These are phyloP conservation scores for Quercus gilva DNA, from an alignment of 306 rosid species.

Conservation along the genomic window DNA sequence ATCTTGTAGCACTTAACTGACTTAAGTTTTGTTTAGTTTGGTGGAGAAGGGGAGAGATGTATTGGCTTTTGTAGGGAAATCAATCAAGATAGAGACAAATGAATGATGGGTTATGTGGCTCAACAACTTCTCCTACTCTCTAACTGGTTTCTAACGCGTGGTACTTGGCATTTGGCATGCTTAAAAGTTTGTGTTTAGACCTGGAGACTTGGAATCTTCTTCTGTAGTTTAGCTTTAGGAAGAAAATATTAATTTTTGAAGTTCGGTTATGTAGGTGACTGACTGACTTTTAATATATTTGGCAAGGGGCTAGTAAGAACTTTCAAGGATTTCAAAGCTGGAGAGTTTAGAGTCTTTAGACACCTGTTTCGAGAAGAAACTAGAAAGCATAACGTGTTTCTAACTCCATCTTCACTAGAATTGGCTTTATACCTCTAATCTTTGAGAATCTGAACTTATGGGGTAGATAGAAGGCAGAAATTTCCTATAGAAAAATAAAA, in stretches of 20 bases:
- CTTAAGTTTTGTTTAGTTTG: background rate
- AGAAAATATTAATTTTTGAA: background rate
- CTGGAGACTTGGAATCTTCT: constrained; percentile 5
- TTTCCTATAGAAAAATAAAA: background rate
- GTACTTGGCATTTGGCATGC: constrained; percentile 6
- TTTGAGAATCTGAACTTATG: background rate
- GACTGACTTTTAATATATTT: constrained; percentile 13
- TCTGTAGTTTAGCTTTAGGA: background rate
- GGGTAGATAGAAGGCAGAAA: background rate
- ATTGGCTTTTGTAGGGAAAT: constrained; percentile 39
- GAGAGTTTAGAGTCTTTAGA: background rate
- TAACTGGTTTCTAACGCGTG: background rate
- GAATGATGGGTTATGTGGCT: constrained; percentile 37
- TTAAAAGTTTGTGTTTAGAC: constrained; percentile 16
- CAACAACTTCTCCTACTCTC: constrained; percentile 55
- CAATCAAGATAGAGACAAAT: constrained; percentile 39
- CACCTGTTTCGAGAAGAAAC: background rate
- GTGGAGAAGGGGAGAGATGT: background rate
- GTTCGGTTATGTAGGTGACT: constrained; percentile 43
- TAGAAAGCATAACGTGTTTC: constrained; percentile 1
- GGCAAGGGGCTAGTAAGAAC: background rate
- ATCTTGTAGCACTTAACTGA: background rate
- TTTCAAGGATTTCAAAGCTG: background rate
- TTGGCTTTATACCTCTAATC: background rate
- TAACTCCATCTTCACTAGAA: background rate